Percentiles rank a stretch among this genome's conserved stretches.
Conservation (phyloP, 2,329 filamentous ascomycete genomes). For the Berkeleyomyces rouxiae region DNA sequence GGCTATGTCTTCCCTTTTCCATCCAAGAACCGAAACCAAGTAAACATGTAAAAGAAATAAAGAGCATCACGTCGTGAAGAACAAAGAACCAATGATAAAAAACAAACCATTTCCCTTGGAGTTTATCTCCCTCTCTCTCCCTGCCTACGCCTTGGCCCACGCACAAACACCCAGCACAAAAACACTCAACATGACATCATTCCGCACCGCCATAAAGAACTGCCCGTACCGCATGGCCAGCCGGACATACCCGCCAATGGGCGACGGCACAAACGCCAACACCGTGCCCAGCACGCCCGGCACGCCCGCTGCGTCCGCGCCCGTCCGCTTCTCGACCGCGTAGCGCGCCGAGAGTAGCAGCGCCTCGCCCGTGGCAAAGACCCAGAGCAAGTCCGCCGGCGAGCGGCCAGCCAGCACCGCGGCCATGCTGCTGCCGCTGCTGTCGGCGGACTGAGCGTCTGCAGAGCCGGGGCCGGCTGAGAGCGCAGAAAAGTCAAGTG, state of each 20-base stretch:
- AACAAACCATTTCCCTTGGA: too few species aligned
- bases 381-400: slow-evolving; percentile 46
- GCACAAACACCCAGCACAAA: slow-evolving; percentile 52
- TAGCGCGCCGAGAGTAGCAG: slow-evolving; percentile 54
- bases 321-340: slow-evolving; percentile 39
- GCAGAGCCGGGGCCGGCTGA: slow-evolving; percentile 16
- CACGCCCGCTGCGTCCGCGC: slow-evolving; percentile 18
- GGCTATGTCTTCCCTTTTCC: too few species aligned
- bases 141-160: slow-evolving; percentile 24
- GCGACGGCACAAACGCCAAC: slow-evolving; percentile 48
- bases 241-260: slow-evolving; percentile 43
- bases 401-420: not conserved
- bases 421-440: too few species aligned
- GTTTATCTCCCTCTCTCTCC: not conserved
- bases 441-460: slow-evolving; percentile 19
- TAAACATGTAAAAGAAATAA: not conserved
- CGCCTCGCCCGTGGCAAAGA: slow-evolving; percentile 65
- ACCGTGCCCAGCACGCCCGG: slow-evolving; percentile 40
- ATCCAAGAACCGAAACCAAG: not conserved
- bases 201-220: slow-evolving; percentile 55
- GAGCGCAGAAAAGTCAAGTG: slow-evolving; percentile 17
- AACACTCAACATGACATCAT: slow-evolving; percentile 58
- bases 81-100: not conserved
- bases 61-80: not conserved
- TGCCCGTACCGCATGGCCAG: slow-evolving; percentile 48